Percentiles rank a stretch among this genome's conserved stretches.
Conservation (phyloP, 768 basidiomycete species). For the Trametes coccinea region DNA sequence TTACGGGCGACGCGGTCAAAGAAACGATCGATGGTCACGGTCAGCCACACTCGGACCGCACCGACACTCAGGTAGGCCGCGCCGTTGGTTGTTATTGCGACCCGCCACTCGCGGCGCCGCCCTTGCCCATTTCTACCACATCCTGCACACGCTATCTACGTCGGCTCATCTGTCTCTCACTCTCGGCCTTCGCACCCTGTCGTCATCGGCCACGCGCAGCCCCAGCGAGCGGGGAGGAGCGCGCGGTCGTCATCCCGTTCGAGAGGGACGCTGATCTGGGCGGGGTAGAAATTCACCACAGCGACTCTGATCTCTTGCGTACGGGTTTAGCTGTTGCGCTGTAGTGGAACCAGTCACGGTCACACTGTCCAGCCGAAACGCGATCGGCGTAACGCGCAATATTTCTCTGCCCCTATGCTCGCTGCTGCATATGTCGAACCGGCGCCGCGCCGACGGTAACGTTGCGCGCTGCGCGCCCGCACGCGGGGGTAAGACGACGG, state of each 20-base stretch:
- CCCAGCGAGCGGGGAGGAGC: neutral
- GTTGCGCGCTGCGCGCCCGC: conserved; percentile 3
- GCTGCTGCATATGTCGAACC: conserved; percentile 12
- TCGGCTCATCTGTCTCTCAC: neutral
- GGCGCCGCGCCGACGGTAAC: conserved; percentile 27
- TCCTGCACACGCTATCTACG: neutral
- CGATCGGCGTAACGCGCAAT: conserved; percentile 20
- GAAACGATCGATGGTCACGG: conserved; percentile 19
- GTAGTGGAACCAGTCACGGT: conserved; percentile 24
- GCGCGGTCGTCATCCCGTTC: conserved; percentile 8
- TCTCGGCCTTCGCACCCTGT: neutral
- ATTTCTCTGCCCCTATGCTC: conserved; percentile 3
- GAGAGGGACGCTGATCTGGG: conserved; percentile 18
- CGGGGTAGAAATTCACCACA: conserved; percentile 24
- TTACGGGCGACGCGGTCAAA: conserved; percentile 14
- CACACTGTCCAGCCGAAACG: conserved; percentile 23
- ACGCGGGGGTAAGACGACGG: neutral
- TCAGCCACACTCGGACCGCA: conserved; percentile 22
- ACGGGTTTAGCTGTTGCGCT: conserved; percentile 10
- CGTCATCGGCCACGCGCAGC: neutral
- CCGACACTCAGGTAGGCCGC: conserved; percentile 16
- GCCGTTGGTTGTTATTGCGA: conserved; percentile 11
- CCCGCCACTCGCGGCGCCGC: neutral
- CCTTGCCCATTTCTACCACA: neutral
- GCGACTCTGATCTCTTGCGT: conserved; percentile 17